Evolutionary conservation across 2,329 filamentous ascomycete genomes (phyloP).

Genomic region (Fusarium sp.): DNA sequence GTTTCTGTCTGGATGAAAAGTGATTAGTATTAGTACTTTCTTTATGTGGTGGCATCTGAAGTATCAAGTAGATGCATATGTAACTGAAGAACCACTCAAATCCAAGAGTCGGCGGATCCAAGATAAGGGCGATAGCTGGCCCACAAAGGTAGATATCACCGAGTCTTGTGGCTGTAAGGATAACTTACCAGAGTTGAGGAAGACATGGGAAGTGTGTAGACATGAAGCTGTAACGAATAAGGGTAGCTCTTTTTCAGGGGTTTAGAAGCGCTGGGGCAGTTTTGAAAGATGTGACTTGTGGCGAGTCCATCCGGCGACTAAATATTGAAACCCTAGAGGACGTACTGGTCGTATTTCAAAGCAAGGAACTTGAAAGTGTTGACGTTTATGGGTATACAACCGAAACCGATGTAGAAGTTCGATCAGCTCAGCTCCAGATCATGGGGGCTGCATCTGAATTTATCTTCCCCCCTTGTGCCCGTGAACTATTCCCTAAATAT

Average conservation of each 20-base stretch:
- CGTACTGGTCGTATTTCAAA: neutral
- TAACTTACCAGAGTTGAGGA: constrained; percentile 39
- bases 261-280: constrained; percentile 8
- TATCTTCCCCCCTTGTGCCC: neutral
- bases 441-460: neutral
- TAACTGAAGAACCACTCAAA: no score
- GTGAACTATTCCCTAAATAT: constrained; percentile 12
- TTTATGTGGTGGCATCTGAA: no score
- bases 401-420: neutral
- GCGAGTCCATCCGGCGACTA: no score
- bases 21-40: constrained; percentile 4
- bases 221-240: neutral
- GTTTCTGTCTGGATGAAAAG: constrained; percentile 26
- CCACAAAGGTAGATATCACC: neutral
- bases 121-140: neutral
- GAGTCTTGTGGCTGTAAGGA: neutral
- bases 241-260: neutral
- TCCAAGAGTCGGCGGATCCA: neutral
- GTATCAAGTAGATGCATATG: no score
- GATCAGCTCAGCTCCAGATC: constrained; percentile 2
- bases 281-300: neutral
- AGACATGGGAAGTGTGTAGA: constrained; percentile 17
- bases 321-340: no score
- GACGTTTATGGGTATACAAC: neutral
- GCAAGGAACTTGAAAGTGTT: neutral